Conservation (phyloP, 257 asterid species). For the Solanum rostratum region DNA sequence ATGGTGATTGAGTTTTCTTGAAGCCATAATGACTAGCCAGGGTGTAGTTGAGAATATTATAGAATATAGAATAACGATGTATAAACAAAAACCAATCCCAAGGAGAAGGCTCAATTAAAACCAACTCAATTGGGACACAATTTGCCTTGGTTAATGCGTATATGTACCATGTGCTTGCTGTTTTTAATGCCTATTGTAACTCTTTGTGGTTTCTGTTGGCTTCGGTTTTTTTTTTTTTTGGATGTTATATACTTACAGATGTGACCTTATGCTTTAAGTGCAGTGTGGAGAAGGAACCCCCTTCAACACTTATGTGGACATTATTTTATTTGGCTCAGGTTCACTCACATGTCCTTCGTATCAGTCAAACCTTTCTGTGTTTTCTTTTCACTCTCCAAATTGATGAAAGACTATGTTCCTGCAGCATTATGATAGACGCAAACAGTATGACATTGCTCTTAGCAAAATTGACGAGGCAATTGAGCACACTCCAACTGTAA, state of each 20-base stretch:
- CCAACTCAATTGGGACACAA: not conserved
- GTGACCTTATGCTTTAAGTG: slow-evolving; percentile 1
- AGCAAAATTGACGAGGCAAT: slow-evolving; percentile 85
- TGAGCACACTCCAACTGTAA: slow-evolving; percentile 94
- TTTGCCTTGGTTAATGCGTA: not conserved
- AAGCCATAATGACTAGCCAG: not conserved
- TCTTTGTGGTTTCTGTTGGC: not conserved
- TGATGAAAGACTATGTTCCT: slow-evolving; percentile 22
- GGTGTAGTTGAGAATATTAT: not conserved
- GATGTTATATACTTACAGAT: not conserved
- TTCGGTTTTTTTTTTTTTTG: not conserved
- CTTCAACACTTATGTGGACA: slow-evolving; percentile 91
- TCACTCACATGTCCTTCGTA: slow-evolving; percentile 3
- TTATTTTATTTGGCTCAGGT: slow-evolving; percentile 96
- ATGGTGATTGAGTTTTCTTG: not conserved
- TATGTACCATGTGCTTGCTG: not conserved
- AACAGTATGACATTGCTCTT: slow-evolving; percentile 60
- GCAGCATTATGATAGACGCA: slow-evolving; percentile 90
- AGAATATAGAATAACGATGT: too few species aligned
- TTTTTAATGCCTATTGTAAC: not conserved
- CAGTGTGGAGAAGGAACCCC: slow-evolving; percentile 88
- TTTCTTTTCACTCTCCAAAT: not conserved
- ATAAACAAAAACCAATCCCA: too few species aligned
- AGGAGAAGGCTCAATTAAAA: not conserved
- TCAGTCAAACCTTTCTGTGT: not conserved